Evolutionary conservation across 106 monocot genomes (phyloP).

Genomic region (Acanthochlamys bracteata): DNA sequence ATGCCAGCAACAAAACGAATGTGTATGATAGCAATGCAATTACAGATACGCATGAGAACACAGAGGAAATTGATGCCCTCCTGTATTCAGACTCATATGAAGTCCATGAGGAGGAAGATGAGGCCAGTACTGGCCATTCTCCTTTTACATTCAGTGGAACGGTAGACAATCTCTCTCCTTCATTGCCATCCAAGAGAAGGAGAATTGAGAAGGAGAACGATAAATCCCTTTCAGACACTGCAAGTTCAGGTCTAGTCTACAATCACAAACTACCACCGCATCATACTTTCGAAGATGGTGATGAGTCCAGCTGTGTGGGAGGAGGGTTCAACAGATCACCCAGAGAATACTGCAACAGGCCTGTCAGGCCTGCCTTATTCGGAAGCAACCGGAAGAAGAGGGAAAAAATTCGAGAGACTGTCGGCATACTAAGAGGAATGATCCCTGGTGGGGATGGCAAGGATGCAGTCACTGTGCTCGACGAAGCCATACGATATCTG

Average conservation of each 20-base stretch:
- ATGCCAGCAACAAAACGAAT: constrained; percentile 21
- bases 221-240: constrained; percentile 50
- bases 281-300: constrained; percentile 4
- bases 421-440: constrained; percentile 38
- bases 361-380: background rate
- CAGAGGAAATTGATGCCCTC: constrained; percentile 77
- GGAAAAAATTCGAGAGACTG: constrained; percentile 45
- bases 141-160: constrained; percentile 8
- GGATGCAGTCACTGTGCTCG: constrained; percentile 45
- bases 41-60: constrained; percentile 57
- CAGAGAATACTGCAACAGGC: too few relatives aligned
- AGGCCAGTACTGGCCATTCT: constrained; percentile 43
- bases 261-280: background rate
- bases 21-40: constrained; percentile 10
- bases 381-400: constrained; percentile 22
- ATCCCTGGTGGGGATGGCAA: constrained; percentile 58
- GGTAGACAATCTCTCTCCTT: constrained; percentile 7
- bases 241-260: constrained; percentile 32
- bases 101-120: constrained; percentile 32
- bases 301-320: constrained; percentile 23
- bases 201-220: constrained; percentile 18
- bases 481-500: constrained; percentile 66
- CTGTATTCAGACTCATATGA: constrained; percentile 68
- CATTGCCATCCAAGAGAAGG: constrained; percentile 38
- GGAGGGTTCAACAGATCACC: background rate